Conservation (phyloP, 1,284 basidiomycete genomes). For the Porogramme epimiltina region DNA sequence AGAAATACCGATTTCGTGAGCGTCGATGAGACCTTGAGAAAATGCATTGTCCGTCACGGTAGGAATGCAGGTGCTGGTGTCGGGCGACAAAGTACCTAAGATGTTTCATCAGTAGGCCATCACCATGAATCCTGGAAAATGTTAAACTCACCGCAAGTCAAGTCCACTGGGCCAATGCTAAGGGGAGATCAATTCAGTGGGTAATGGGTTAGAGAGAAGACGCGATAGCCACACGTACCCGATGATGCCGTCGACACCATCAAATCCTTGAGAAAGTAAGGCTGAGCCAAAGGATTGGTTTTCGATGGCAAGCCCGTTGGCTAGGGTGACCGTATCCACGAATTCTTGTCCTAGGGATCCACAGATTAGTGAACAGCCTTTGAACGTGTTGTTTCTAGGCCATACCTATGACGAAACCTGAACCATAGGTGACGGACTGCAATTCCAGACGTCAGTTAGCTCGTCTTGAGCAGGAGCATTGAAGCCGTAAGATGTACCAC, state of each 20-base stretch:
- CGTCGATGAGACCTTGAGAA: conserved; percentile 22
- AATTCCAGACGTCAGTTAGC: neutral
- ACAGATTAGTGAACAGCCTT: neutral
- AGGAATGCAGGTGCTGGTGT: neutral
- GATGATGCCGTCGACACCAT: conserved; percentile 50
- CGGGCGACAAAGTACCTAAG: neutral
- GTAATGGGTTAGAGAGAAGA: neutral
- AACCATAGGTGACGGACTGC: conserved; percentile 48
- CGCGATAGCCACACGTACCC: conserved; percentile 26
- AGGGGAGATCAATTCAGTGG: neutral
- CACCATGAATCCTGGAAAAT: neutral
- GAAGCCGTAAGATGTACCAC: neutral
- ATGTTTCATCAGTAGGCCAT: neutral
- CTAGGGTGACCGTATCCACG: conserved; percentile 30
- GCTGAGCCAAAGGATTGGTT: conserved; percentile 58
- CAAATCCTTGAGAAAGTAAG: conserved; percentile 34
- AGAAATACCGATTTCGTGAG: neutral
- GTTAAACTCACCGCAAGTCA: conserved; percentile 33
- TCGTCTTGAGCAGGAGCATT: neutral
- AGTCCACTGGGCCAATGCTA: conserved; percentile 47
- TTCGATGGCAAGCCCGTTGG: conserved; percentile 16
- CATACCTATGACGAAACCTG: conserved; percentile 51
- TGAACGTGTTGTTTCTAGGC: neutral
- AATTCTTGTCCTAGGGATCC: conserved; percentile 18
- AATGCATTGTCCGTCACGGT: conserved; percentile 49